Conservation (phyloP, 208 protist genomes). For the Wallacemonas sp. region DNA sequence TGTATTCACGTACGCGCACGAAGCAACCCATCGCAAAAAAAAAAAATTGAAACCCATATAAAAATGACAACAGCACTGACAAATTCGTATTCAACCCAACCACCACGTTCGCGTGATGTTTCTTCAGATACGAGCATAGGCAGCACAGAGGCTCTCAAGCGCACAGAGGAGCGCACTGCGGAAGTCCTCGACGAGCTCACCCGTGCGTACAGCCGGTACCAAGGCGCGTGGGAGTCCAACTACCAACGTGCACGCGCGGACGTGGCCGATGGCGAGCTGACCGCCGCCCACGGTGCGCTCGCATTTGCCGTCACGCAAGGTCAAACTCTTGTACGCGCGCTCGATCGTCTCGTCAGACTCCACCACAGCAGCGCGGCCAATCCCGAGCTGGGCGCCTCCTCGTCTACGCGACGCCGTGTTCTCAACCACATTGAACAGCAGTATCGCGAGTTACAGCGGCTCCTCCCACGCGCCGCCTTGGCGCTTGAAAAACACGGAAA, state of each 20-base stretch:
- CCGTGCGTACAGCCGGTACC: background rate
- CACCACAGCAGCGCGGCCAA: too few relatives aligned
- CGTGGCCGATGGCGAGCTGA: slow-evolving; percentile 15
- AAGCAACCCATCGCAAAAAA: too few relatives aligned
- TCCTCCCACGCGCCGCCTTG: slow-evolving; percentile 40
- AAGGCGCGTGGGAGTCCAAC: background rate
- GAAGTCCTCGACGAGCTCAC: slow-evolving; percentile 7
- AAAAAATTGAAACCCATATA: too few relatives aligned
- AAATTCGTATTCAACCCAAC: too few relatives aligned
- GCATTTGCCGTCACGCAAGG: slow-evolving; percentile 44
- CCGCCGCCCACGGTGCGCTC: slow-evolving; percentile 47
- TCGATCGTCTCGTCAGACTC: slow-evolving; percentile 13
- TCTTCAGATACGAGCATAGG: too few relatives aligned
- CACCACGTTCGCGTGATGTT: too few relatives aligned
- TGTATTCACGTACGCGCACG: too few relatives aligned
- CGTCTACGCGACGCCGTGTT: background rate
- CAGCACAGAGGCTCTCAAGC: background rate
- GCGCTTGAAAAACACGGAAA: slow-evolving; percentile 31
- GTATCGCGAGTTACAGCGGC: slow-evolving; percentile 42
- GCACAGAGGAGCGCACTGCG: background rate
- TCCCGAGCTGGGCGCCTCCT: slow-evolving; percentile 1
- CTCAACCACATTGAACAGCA: slow-evolving; percentile 34
- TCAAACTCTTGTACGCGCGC: slow-evolving; percentile 35
- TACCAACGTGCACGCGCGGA: background rate
- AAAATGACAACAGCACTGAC: too few relatives aligned